Evolutionary conservation across 164 flowering plant species (phyloP), one percentile per base, ranked within the genome.

Genomic region (Kalanchoe fedtschenkoi): DNA sequence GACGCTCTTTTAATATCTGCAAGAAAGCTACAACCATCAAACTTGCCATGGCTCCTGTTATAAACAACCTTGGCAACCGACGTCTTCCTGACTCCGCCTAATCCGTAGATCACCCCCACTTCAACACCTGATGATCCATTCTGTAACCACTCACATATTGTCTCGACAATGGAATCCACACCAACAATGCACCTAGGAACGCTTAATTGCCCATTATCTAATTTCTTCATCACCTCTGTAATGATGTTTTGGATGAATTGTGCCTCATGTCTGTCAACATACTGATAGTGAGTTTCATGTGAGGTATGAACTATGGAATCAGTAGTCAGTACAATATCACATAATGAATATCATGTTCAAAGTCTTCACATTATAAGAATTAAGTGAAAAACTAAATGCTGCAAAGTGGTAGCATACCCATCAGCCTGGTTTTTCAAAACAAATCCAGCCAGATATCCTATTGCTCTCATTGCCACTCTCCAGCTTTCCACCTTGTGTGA

Each of bases 31-130:
- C 14, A 6, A 22, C 41, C 9, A 8, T 67, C 54, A 41, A 66
- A 66, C 15, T 21, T 15, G 8, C 14, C 5, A 4, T 4, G 19
- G 21, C 29, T 33, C 28, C 51, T 34, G 32, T 66, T 61, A 39
- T 47, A 61, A 30, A 53, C 30, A 16, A 47, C 43, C 32, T 61
- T 66, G 60, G 69, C 60, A 24, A 61, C 35, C n/a, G 61, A 53
- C 8, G 65, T 60, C 54, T 66, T 66, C 8, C 69, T 65, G 0
- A 67, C 39, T 14, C 69, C 69, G 17, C 69, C 69, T 39, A 67
- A 37, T 10, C 61, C 69, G 15, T 37, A 39, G 26, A 67, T 61
- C 21, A 58, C 51, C 0, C 62, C 43, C 1, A 67, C 30, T 19
- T 28, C 33, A n/a, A 53, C 61, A 35, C 38, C 61, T 0, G 24